Evolutionary conservation across 352 stramenopile genomes (phyloP).

Genomic region (Pythium sp.): DNA sequence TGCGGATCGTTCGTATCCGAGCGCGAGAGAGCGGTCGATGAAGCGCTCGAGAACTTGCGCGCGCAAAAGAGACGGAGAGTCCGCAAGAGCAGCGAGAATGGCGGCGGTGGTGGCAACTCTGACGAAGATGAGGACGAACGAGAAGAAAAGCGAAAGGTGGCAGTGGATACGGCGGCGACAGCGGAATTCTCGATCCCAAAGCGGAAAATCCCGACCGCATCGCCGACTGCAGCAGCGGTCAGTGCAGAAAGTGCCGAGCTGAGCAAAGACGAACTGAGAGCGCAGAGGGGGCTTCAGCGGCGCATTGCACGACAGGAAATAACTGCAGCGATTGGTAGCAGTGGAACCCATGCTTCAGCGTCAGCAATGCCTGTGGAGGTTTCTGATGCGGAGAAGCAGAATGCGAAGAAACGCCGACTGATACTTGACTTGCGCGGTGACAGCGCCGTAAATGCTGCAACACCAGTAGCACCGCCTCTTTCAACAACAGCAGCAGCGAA

Average conservation of each 20-base stretch:
- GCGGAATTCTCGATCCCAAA: constrained; percentile 32
- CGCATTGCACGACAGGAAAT: neutral
- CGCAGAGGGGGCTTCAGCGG: constrained; percentile 19
- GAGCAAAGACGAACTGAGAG: neutral
- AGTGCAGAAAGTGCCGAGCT: neutral
- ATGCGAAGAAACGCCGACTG: constrained; percentile 24
- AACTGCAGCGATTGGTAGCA: neutral
- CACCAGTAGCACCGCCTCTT: neutral
- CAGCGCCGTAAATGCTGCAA: neutral
- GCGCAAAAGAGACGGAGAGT: constrained; percentile 12
- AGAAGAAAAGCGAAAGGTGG: constrained; percentile 15
- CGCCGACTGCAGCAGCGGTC: constrained; percentile 8
- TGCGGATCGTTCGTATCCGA: constrained; percentile 32
- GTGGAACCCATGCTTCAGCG: neutral
- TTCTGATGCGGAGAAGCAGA: constrained; percentile 1
- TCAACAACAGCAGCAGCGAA: neutral
- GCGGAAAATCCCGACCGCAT: constrained; percentile 21
- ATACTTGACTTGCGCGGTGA: constrained; percentile 8
- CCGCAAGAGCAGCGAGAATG: constrained; percentile 19
- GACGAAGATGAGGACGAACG: constrained; percentile 4
- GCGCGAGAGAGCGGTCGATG: constrained; percentile 16
- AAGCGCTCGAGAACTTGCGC: constrained; percentile 10
- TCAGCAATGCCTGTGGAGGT: neutral
- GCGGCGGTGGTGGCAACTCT: constrained; percentile 14
- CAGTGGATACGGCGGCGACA: constrained; percentile 6